phyloP scores from a whole-genome alignment of 352 stramenopile species.

The Globisporangium polare region DNA sequence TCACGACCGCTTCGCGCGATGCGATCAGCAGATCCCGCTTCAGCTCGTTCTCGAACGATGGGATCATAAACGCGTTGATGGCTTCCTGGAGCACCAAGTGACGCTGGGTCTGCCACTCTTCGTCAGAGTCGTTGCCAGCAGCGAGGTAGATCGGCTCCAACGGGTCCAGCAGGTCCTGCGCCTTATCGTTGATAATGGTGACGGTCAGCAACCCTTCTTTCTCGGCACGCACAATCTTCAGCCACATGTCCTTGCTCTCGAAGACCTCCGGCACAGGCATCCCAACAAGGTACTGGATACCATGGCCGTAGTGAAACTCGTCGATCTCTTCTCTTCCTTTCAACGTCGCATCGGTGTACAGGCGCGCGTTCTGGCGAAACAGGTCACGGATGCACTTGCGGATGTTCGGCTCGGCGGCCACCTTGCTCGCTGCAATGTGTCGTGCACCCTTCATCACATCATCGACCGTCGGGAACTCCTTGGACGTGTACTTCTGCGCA shows the following conservation, averaged over 20 bases:
- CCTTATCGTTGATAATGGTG: conserved; percentile 76
- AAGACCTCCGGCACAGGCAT: conserved; percentile 85
- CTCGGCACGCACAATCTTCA: conserved; percentile 72
- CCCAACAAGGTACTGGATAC: conserved; percentile 80
- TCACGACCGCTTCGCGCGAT: conserved; percentile 70
- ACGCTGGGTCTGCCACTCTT: conserved; percentile 85
- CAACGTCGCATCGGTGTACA: conserved; percentile 72
- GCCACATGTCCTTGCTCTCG: conserved; percentile 68
- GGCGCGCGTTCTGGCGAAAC: conserved; percentile 67
- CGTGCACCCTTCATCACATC: conserved; percentile 86
- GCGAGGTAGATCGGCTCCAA: conserved; percentile 71
- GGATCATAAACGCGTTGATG: conserved; percentile 78
- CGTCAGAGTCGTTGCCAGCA: conserved; percentile 45
- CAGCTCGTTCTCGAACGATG: conserved; percentile 84
- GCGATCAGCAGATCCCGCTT: conserved; percentile 71
- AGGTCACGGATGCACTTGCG: conserved; percentile 82
- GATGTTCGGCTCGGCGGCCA: conserved; percentile 82
- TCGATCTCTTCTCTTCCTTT: conserved; percentile 88
- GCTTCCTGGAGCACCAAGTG: conserved; percentile 83
- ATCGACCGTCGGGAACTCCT: conserved; percentile 80
- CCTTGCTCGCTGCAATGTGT: conserved; percentile 85
- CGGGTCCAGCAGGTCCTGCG: conserved; percentile 80
- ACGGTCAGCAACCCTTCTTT: conserved; percentile 83
- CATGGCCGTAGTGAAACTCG: conserved; percentile 86
- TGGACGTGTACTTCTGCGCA: conserved; percentile 74